A percentile compares a stretch with the other conserved stretches of the same genome.
These are phyloP conservation scores for Gastrodia elata DNA, from an alignment of 106 monocot species.

Conservation along the genomic window DNA sequence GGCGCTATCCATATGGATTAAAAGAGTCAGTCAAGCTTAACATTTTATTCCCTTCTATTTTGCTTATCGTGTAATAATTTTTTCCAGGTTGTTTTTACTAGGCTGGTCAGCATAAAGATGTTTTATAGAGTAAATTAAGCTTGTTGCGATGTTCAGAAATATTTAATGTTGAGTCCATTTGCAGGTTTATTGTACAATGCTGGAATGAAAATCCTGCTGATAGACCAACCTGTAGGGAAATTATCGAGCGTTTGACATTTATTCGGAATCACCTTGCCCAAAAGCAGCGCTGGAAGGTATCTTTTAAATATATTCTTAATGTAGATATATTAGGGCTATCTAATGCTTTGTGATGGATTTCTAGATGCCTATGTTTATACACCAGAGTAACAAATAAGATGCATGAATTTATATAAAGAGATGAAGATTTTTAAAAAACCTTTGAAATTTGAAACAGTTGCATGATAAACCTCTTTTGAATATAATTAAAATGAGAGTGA, in stretches of 20 bases:
- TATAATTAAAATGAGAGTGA: no score
- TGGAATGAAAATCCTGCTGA: constrained; percentile 71
- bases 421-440: no score
- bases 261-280: constrained; percentile 50
- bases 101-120: not conserved
- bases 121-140: not conserved
- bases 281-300: constrained; percentile 71
- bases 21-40: constrained; percentile 61
- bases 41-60: not conserved
- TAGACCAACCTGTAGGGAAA: constrained; percentile 62
- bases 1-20: constrained; percentile 58
- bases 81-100: not conserved
- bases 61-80: not conserved
- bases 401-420: no score
- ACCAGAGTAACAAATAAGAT: no score
- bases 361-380: no score
- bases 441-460: no score
- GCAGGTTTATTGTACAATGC: constrained; percentile 78
- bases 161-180: constrained; percentile 1
- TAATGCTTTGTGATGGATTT: no score
- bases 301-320: no score
- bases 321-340: no score
- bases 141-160: not conserved
- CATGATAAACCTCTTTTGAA: no score
- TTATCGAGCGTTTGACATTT: constrained; percentile 44